Base-by-base conservation (phyloP, 768 basidiomycete genomes). In the Macrocybe gigantea region DNA sequence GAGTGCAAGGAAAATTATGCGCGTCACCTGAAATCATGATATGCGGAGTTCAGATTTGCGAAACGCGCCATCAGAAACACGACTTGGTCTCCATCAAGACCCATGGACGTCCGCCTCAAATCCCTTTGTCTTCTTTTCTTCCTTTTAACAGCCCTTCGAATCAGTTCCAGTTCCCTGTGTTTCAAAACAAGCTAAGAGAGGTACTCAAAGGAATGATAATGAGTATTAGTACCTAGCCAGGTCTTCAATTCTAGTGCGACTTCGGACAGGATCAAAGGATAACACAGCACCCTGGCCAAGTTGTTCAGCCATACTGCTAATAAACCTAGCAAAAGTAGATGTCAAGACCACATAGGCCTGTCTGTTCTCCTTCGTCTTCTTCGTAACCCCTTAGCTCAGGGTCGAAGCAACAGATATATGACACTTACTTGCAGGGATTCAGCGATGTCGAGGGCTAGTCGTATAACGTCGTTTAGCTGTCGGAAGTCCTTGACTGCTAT, bases 281-380 rank as follows among this genome's bases (percentile, higher is more conserved):
- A 22, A 22, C 22, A 22, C 22, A 22, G 22, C 22, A 22, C 22
- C 22, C 22, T 4, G 22, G 1, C 22, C 22, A 22, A 22, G 4
- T 12, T 40, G 14, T 8, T 11, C 38, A 4, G 46, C 22, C 15
- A 47, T 47, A 1, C 46, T 33, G 12, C 33, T 40, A 14, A 47
- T 38, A 31, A 47, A 40, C 33, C 46, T 38, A 33, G 29, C 32
- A 12, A 15, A 32, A 22, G 46, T 47, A 29, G 39, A 22, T 11
- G 46, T 33, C 38, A 47, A 40, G 22, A 33, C 22, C 22, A 40
- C 7, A 40, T 39, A 40, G n/a, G 46, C 46, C 36, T 41, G n/a
- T 29, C 41, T 40, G 31, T 47, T 47, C 35, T 40, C 33, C 41
- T 38, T 47, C 46, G 41, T 47, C 10, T 33, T 33, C 46, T 47